These are phyloP conservation scores for Helianthus tuberosus DNA, from an alignment of 129 eudicot species.

Conservation along the genomic window DNA sequence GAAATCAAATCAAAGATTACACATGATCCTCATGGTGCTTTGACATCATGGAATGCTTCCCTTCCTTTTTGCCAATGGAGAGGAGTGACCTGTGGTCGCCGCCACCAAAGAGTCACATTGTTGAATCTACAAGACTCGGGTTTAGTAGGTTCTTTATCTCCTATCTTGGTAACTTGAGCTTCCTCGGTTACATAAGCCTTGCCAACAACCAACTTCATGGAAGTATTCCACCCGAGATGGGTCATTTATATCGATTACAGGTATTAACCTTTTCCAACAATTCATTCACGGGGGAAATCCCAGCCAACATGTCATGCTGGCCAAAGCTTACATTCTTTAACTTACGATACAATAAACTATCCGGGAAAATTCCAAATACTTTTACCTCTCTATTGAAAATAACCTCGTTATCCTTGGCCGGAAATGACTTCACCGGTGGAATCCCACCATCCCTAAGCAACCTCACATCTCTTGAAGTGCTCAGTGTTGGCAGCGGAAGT, in stretches of 20 bases:
- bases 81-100: constrained; percentile 24
- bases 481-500: too few species aligned
- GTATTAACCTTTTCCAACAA: not conserved
- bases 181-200: not conserved
- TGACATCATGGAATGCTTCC: constrained; percentile 24
- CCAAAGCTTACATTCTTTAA: not conserved
- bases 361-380: constrained; percentile 11
- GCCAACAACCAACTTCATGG: constrained; percentile 10
- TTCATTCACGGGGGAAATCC: constrained; percentile 19
- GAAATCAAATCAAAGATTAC: not conserved
- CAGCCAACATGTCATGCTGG: constrained; percentile 24
- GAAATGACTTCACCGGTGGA: constrained; percentile 16
- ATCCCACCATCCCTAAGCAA: constrained; percentile 32
- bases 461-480: constrained; percentile 4
- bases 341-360: constrained; percentile 4
- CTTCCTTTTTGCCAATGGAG: constrained; percentile 24
- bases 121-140: not conserved
- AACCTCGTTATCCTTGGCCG: not conserved
- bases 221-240: constrained; percentile 20
- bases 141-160: constrained; percentile 32
- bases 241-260: not conserved
- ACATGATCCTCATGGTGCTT: not conserved
- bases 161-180: constrained; percentile 31
- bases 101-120: constrained; percentile 27
- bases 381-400: not conserved